A percentile compares a stretch with the other conserved stretches of the same genome.
Evolutionary conservation across 2,329 filamentous ascomycete genomes (phyloP).

Genomic region (Sordariomycetes sp.): DNA sequence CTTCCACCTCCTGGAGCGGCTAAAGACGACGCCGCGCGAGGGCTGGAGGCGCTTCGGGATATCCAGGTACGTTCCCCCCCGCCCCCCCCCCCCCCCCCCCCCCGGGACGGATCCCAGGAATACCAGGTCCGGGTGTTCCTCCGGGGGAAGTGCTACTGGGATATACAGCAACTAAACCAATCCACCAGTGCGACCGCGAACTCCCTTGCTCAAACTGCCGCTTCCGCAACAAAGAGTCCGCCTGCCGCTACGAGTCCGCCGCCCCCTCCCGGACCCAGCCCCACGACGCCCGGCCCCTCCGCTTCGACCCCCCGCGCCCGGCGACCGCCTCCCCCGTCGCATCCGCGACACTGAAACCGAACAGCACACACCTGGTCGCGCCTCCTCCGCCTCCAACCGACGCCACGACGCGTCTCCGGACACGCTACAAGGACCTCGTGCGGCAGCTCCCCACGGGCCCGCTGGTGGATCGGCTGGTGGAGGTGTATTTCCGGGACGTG

Average conservation of each 20-base stretch:
- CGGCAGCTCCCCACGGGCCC: constrained; percentile 40
- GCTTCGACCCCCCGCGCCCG: neutral
- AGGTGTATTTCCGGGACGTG: constrained; percentile 41
- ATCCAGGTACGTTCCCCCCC: constrained; percentile 31
- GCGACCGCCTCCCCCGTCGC: neutral
- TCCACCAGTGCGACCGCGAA: constrained; percentile 42
- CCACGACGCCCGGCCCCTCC: neutral
- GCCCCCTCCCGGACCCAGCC: neutral
- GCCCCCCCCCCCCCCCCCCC: too few relatives aligned
- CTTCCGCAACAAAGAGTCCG: constrained; percentile 38
- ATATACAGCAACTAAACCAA: neutral
- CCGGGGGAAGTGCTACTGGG: neutral
- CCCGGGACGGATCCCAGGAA: too few relatives aligned
- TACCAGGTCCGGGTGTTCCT: too few relatives aligned
- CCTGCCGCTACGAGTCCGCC: constrained; percentile 43
- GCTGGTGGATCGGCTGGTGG: constrained; percentile 40
- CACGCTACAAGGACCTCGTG: constrained; percentile 45
- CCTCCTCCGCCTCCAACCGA: neutral
- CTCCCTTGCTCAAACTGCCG: constrained; percentile 47
- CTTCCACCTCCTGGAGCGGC: too few relatives aligned
- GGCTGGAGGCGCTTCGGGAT: constrained; percentile 48
- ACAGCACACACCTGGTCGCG: neutral
- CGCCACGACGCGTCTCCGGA: constrained; percentile 18
- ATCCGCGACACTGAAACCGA: constrained; percentile 4
- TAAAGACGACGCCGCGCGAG: constrained; percentile 31